Conservation (phyloP, 2,329 filamentous ascomycete species). For the Colletotrichum karsti region DNA sequence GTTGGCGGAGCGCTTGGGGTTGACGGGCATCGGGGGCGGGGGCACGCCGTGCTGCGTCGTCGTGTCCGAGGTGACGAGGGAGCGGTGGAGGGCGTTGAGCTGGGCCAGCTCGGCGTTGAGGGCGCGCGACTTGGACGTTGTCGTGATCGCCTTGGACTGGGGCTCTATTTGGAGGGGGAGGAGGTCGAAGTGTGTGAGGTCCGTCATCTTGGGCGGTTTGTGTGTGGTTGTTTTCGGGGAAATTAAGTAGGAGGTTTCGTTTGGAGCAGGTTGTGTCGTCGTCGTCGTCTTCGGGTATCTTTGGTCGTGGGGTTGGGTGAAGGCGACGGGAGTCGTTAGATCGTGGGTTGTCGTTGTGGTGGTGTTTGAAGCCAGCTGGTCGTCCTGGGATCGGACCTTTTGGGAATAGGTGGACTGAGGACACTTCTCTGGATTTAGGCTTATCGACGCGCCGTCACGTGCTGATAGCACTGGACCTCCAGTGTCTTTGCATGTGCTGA, state of each 20-base stretch:
- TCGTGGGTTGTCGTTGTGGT: not conserved
- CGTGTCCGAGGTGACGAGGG: conserved; percentile 70
- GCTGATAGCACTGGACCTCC: not conserved
- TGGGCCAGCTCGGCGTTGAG: conserved; percentile 73
- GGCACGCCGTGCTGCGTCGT: conserved; percentile 70
- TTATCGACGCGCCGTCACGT: conserved; percentile 22
- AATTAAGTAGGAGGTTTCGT: not conserved
- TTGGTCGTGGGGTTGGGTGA: not conserved
- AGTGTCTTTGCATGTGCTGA: too few relatives aligned
- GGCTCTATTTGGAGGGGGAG: conserved; percentile 85
- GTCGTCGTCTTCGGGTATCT: conserved; percentile 10
- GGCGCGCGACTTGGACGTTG: conserved; percentile 54
- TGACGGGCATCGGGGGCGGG: conserved; percentile 87
- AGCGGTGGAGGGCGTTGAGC: conserved; percentile 82
- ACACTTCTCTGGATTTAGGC: conserved; percentile 20
- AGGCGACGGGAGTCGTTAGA: not conserved
- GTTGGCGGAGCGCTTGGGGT: conserved; percentile 88
- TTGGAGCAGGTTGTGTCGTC: not conserved
- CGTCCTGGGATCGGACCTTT: not conserved
- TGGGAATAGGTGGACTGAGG: conserved; percentile 3
- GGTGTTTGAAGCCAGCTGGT: conserved; percentile 12
- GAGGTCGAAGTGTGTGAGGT: conserved; percentile 79
- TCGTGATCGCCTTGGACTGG: conserved; percentile 77
- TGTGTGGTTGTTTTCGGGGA: not conserved
- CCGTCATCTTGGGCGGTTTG: conserved; percentile 54